Evolutionary conservation across 2,329 filamentous ascomycete genomes (phyloP), one percentile per base, ranked within the genome.

Genomic region (Fonsecaea erecta): DNA sequence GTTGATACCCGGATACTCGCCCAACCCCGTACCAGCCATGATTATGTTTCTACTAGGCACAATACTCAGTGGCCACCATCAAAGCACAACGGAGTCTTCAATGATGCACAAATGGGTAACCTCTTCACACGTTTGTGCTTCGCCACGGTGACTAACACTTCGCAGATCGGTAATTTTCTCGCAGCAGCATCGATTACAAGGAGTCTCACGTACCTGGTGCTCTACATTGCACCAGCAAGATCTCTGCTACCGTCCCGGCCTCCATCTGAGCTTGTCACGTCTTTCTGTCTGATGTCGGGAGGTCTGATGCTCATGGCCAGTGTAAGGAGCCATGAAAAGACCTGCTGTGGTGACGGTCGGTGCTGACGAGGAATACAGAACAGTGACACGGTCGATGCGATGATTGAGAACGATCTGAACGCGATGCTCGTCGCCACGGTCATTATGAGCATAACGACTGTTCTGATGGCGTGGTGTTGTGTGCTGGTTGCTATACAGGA

Each of bases 361-460:
- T 51, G 26, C 14, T 26, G 16, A 8, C n/a, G 37, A 16, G 1
- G 34, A 32, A 59, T 52, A 40, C 67, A 88, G 85, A 88, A 88
- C 67, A 83, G 84, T 61, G 90, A 93, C 71, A 90, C 86, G 0
- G 84, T 94, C 9, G 75, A 79, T 9, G 87, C 86, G 26, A 89
- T 94, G 79, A 86, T 90, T 63, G 82, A 84, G 60, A 87, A 91
- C 73, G 77, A 86, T 4, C 79, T 93, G 7, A 89, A 93, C 73
- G 89, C 89, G 66, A 94, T 93, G 91, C 91, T 93, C 75, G 85
- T 91, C 68, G 93, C 93, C 76, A 93, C 90, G 0, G 84, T 94
- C 30, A 89, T 88, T 5, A 89, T 92, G 85, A 91, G 91, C 1
- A 71, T 92, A 1, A 88, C 90, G 1, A 88, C 86, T 2, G 78